phyloP scores from a whole-genome alignment of 2,329 filamentous ascomycete species.

The Westerdykella aurantiaca region DNA sequence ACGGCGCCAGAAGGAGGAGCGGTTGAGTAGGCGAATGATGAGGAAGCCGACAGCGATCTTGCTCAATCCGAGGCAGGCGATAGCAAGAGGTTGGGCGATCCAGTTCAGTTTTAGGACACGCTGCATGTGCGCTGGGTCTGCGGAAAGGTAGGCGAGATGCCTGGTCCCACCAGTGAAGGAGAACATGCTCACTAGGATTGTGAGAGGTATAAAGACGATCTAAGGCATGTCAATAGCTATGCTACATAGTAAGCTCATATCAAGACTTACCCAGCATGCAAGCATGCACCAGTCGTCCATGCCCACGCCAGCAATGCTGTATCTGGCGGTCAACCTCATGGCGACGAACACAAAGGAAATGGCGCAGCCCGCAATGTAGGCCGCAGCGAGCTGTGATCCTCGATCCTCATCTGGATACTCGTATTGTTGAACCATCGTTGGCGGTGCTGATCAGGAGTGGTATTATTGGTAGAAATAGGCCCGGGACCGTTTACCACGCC shows the following conservation, averaged over 20 bases:
- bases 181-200: conserved; percentile 10
- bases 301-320: conserved; percentile 14
- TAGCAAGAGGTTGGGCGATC: conserved; percentile 14
- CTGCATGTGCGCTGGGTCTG: conserved; percentile 5
- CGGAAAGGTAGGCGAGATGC: conserved; percentile 15
- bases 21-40: conserved; percentile 15
- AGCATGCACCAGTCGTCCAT: conserved; percentile 20
- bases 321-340: conserved; percentile 13
- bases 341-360: conserved; percentile 14
- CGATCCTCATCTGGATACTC: conserved; percentile 10
- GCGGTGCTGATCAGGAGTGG: no score
- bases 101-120: conserved; percentile 13
- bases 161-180: conserved; percentile 13
- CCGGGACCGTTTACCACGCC: no score
- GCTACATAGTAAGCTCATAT: not conserved
- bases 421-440: not conserved
- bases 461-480: no score
- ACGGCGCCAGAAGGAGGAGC: conserved; percentile 9
- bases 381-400: conserved; percentile 12
- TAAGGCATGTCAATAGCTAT: not conserved
- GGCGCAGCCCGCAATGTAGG: conserved; percentile 14
- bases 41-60: conserved; percentile 16
- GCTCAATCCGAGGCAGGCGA: conserved; percentile 13
- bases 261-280: conserved; percentile 12
- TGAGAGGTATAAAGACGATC: conserved; percentile 13